Evolutionary conservation across 2,329 filamentous ascomycete species (phyloP).

Genomic region (Sclerotinia spermophila): DNA sequence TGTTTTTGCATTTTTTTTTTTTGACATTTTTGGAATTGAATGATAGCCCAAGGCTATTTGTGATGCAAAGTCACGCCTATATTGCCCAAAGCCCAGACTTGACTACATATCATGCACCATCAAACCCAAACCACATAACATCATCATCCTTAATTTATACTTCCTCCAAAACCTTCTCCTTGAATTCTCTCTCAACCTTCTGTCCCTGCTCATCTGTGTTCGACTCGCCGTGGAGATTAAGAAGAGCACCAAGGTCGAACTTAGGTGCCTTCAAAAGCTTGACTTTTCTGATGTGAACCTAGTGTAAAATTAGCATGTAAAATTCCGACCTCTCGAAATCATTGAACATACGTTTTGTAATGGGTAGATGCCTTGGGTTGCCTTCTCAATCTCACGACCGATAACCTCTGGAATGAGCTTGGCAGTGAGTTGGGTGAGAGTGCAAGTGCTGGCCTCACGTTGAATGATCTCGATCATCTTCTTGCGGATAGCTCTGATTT

Average conservation of each 20-base stretch:
- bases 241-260: conserved; percentile 95
- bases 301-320: conserved; percentile 38
- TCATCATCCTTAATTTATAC: conserved; percentile 61
- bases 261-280: conserved; percentile 99
- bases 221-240: conserved; percentile 97
- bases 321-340: neutral
- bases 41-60: conserved; percentile 37
- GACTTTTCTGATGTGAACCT: conserved; percentile 99
- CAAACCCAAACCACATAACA: conserved; percentile 31
- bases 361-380: conserved; percentile 98
- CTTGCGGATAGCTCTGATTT: conserved; percentile 97
- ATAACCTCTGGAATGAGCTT: conserved; percentile 99
- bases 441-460: conserved; percentile 91
- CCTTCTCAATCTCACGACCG: conserved; percentile 99
- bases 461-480: conserved; percentile 99
- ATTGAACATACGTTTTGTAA: conserved; percentile 82
- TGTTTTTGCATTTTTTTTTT: conserved; percentile 32
- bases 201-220: conserved; percentile 93
- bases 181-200: conserved; percentile 99
- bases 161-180: conserved; percentile 91
- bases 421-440: conserved; percentile 90
- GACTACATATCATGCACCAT: conserved; percentile 38
- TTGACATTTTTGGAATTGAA: conserved; percentile 22
- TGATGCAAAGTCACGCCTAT: conserved; percentile 35
- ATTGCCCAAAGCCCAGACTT: conserved; percentile 38